Evolutionary conservation across 345 rosid species (phyloP), one percentile per base, ranked within the genome.

Genomic region (Pelargonium nanum): DNA sequence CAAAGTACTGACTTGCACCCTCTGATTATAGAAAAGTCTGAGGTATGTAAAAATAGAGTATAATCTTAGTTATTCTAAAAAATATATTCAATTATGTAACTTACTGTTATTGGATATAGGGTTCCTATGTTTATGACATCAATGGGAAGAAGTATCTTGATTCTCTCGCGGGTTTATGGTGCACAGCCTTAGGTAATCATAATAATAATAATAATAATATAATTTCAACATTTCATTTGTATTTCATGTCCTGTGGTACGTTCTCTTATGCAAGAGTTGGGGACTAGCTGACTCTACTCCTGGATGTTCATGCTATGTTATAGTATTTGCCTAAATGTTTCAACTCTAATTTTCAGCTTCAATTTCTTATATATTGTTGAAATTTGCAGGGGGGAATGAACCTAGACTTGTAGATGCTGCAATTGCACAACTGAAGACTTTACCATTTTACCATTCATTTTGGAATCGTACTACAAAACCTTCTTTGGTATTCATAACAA

Each of bases 401-500:
- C 84, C 86, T 19, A 75, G 90, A 50, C 97, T 93, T 74, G 86
- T 93, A 67, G 81, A 83, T 55, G 97, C 99, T 65, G 97, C 99
- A 40, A 61, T 73, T 62, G 56, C 59, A 51, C 99, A 93, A 68
- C 64, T 93, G 79, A 84, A 82, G 23, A 80, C 70, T 61, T 80
- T 90, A 73, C 96, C 99, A 2, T 93, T 93, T 74, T 93, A 93
- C 71, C 99, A 93, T 69, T 93, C 97, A 19, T 93, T 93, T 71
- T 87, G 97, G 97, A 93, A 93, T 74, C 92, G 92, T 63, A 89
- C 97, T 20, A 93, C 97, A 59, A 86, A 81, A 64, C 99, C 99
- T 23, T 87, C 99, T 65, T 64, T 93, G 96, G 97, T 93, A 84
- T 53, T 66, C 16, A 23, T 44, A 20, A 19, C 13, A 5, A 53